phyloP scores from a whole-genome alignment of 164 flowering plant species.

The Euptelea pleiosperma region DNA sequence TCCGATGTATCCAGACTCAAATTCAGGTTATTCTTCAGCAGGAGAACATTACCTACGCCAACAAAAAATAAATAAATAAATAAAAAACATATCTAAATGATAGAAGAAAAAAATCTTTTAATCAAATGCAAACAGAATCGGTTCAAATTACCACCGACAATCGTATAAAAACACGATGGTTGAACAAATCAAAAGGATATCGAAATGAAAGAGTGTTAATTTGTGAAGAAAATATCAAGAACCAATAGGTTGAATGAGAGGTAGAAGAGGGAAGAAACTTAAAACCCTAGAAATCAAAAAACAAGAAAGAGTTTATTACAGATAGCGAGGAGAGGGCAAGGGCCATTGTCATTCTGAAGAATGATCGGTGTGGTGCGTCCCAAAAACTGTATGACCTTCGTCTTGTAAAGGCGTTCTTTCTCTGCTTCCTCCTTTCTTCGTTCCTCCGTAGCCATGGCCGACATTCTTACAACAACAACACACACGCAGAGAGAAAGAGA shows the following conservation, averaged over 20 bases:
- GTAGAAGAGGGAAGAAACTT: neutral
- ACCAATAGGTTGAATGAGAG: neutral
- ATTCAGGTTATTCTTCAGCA: slow-evolving; percentile 66
- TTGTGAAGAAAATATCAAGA: neutral
- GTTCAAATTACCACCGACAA: too few relatives aligned
- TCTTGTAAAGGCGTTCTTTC: slow-evolving; percentile 57
- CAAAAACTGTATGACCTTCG: slow-evolving; percentile 64
- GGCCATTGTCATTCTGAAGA: slow-evolving; percentile 96
- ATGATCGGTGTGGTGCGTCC: slow-evolving; percentile 79
- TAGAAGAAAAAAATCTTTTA: too few relatives aligned
- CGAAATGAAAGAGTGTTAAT: neutral
- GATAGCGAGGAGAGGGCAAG: slow-evolving; percentile 97
- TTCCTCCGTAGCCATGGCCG: slow-evolving; percentile 27
- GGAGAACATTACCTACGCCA: slow-evolving; percentile 73
- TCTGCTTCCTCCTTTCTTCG: slow-evolving; percentile 26
- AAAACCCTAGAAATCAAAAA: slow-evolving; percentile 26
- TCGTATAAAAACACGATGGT: too few relatives aligned
- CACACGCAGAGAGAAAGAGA: slow-evolving; percentile 1
- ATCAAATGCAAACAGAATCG: too few relatives aligned
- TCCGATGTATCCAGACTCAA: slow-evolving; percentile 62
- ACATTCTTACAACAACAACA: neutral
- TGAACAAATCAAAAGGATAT: too few relatives aligned
- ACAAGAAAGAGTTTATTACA: slow-evolving; percentile 42
- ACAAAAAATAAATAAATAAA: too few relatives aligned
- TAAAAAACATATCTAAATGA: too few relatives aligned